phyloP scores from a whole-genome alignment of 768 basidiomycete genomes.

The Exsudoporus frostii region DNA sequence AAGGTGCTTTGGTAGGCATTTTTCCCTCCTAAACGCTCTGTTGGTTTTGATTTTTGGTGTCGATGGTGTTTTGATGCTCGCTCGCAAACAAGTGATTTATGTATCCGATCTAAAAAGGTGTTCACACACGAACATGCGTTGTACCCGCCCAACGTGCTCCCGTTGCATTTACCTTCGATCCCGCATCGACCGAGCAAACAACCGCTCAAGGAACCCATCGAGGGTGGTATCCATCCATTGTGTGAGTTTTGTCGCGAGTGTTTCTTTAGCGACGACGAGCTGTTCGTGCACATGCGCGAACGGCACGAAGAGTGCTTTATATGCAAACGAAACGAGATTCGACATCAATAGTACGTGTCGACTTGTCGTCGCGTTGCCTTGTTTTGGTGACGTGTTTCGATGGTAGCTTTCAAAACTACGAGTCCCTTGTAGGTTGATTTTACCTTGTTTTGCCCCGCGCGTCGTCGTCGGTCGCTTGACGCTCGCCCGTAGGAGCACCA shows the following conservation, averaged over 20 bases:
- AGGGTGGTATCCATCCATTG: conserved; percentile 72
- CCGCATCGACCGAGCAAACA: conserved; percentile 40
- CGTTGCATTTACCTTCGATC: conserved; percentile 76
- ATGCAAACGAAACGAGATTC: conserved; percentile 78
- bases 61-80: neutral
- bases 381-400: neutral
- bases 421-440: conserved; percentile 56
- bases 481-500: conserved; percentile 57
- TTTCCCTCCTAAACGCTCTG: no score
- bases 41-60: neutral
- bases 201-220: conserved; percentile 51
- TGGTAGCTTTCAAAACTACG: conserved; percentile 73
- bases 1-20: conserved; percentile 72
- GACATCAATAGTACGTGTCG: conserved; percentile 78
- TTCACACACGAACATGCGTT: conserved; percentile 93
- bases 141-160: conserved; percentile 64
- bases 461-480: neutral
- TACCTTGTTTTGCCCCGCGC: neutral
- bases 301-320: conserved; percentile 95
- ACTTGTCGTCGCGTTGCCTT: neutral
- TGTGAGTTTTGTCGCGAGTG: conserved; percentile 92
- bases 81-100: conserved; percentile 63
- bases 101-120: conserved; percentile 86
- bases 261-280: conserved; percentile 89
- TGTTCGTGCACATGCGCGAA: conserved; percentile 92